These are phyloP conservation scores for Ophiosphaerella narmari DNA, from an alignment of 2,329 filamentous ascomycete genomes.

Conservation along the genomic window DNA sequence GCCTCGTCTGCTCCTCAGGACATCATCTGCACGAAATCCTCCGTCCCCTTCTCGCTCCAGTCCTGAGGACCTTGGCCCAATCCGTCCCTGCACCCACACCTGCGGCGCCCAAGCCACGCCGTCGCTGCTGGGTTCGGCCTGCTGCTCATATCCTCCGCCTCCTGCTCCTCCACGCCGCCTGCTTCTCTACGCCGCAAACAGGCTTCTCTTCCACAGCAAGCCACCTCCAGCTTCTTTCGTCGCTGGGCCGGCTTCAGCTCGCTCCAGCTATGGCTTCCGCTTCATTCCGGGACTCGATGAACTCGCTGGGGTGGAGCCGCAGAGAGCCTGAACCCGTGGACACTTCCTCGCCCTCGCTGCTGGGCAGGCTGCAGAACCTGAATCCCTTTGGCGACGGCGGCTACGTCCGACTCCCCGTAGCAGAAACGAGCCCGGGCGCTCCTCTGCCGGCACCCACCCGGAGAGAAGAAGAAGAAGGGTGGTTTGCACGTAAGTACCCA, in stretches of 20 bases:
- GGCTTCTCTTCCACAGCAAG: constrained; percentile 12
- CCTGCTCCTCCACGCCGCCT: constrained; percentile 37
- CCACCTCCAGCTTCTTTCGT: constrained; percentile 1
- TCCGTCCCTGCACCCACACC: constrained; percentile 7
- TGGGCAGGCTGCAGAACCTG: constrained; percentile 79
- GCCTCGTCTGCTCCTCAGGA: constrained; percentile 33
- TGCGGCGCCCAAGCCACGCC: constrained; percentile 12
- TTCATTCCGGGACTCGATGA: constrained; percentile 92
- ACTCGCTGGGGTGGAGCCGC: constrained; percentile 91
- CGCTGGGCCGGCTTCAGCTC: constrained; percentile 3
- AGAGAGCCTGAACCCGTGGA: constrained; percentile 78
- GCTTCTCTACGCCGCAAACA: constrained; percentile 17
- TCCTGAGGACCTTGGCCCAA: background rate
- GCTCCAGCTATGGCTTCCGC: constrained; percentile 72
- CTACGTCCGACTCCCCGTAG: constrained; percentile 88
- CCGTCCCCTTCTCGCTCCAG: constrained; percentile 36
- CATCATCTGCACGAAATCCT: constrained; percentile 61
- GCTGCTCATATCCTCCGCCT: constrained; percentile 37
- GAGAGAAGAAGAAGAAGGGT: constrained; percentile 92
- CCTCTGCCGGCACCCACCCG: constrained; percentile 82
- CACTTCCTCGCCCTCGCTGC: constrained; percentile 73
- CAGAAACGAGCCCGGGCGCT: constrained; percentile 74
- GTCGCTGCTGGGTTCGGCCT: constrained; percentile 12
- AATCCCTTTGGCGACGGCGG: constrained; percentile 88
- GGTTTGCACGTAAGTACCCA: constrained; percentile 81